Base-by-base conservation (phyloP, 1,284 basidiomycete genomes). In the Somion occarium region DNA sequence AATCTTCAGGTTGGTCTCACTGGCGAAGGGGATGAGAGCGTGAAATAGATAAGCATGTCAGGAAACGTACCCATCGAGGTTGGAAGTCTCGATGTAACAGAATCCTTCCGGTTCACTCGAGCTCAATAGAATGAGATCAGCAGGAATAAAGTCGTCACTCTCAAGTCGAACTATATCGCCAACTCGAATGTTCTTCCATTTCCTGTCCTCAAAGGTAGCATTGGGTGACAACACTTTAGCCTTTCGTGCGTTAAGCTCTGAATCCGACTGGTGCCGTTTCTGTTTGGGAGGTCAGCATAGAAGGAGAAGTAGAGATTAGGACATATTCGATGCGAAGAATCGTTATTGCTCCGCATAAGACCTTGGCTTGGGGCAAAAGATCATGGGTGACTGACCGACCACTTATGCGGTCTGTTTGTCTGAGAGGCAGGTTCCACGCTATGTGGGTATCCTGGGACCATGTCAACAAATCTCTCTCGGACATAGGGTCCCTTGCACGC, bases 1-100 rank as follows among this genome's bases (percentile, higher is more conserved):
- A 72, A 99, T 98, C 75, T 99, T 99, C 59, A 99, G 78, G 64
- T 99, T 99, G 3, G 97, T 99, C 74, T 99, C 96, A 22, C 93
- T 93, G 58, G 30, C 30, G 37, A 48, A 24, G 12, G 24, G 5
- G 22, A 5, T 19, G n/a, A 25, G 30, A n/a, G 2, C 39, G 20
- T 38, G 24, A 7, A 39, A 44, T 22, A 24, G 41, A 26, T 44
- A 53, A 7, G 2, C 1, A n/a, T 3, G 9, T 22, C 37, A 1
- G 38, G n/a, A 43, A 1, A 70, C 85, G 60, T 60, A 93, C 90
- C 95, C 96, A 63, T 99, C 97, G 20, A 99, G 77, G 67, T 99
- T 99, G 27, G 91, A 91, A 0, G 96, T 99, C 70, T 99, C 96
- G 56, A 99, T 92, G 64, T 98, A 99, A 61, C 95, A 98, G 42